Evolutionary conservation across 2,329 filamentous ascomycete species (phyloP).

Genomic region (Colletotrichum filicis): DNA sequence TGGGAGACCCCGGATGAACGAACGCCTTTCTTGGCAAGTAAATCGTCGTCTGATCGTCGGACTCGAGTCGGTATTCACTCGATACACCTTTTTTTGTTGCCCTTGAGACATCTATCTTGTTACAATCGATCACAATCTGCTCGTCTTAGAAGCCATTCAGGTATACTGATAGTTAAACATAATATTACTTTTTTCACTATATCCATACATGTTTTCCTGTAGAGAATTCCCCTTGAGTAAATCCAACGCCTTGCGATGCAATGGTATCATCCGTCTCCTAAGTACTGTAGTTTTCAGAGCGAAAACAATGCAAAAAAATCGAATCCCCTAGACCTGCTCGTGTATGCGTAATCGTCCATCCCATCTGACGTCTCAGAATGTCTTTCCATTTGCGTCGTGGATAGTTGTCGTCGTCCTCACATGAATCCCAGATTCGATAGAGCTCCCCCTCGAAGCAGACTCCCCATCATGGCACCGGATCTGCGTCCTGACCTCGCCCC

Average conservation of each 20-base stretch:
- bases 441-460: constrained; percentile 1
- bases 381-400: not conserved
- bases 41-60: not conserved
- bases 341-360: not conserved
- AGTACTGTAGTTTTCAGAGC: not conserved
- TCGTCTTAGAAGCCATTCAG: no score
- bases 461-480: constrained; percentile 35
- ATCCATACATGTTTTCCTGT: not conserved
- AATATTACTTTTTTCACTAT: not conserved
- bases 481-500: constrained; percentile 45
- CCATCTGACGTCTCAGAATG: not conserved
- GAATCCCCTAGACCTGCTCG: not conserved
- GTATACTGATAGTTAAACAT: no score
- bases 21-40: not conserved
- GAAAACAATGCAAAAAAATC: not conserved
- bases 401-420: constrained; percentile 36
- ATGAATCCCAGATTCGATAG: constrained; percentile 35
- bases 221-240: not conserved
- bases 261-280: not conserved
- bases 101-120: not conserved
- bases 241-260: constrained; percentile 3
- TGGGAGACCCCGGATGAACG: not conserved
- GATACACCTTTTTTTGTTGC: not conserved
- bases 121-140: not conserved
- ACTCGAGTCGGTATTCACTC: not conserved